Percentiles rank a stretch among this genome's conserved stretches.
Conservation (phyloP, 2,329 filamentous ascomycete species). For the Berkeleyomyces basicola region DNA sequence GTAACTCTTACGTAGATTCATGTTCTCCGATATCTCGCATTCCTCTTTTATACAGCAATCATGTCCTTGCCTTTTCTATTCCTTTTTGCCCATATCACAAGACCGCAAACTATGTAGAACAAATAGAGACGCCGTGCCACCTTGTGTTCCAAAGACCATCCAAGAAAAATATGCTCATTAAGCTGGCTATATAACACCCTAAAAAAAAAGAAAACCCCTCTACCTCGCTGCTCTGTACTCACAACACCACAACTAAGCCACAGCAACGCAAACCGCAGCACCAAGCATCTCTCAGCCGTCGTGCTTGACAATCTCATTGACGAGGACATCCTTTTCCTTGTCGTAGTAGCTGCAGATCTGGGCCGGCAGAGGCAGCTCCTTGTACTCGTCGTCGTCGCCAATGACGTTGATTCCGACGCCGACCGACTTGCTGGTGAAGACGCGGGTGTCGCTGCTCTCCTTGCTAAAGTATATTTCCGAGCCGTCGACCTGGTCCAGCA, state of each 20-base stretch:
- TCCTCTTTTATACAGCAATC: neutral
- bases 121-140: neutral
- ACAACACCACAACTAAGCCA: too few species aligned
- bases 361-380: conserved; percentile 72
- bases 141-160: neutral
- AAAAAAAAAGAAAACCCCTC: neutral
- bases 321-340: conserved; percentile 51
- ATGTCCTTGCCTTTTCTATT: neutral
- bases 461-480: conserved; percentile 75
- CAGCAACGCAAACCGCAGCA: neutral
- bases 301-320: conserved; percentile 93
- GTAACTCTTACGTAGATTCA: neutral
- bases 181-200: neutral
- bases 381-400: conserved; percentile 57
- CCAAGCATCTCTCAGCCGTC: conserved; percentile 40
- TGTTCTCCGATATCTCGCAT: neutral
- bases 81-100: neutral
- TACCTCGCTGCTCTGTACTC: too few species aligned
- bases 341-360: conserved; percentile 71
- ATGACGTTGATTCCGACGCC: conserved; percentile 79
- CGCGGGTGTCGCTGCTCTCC: conserved; percentile 59
- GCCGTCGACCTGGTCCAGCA: conserved; percentile 86
- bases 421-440: conserved; percentile 79
- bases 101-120: too few species aligned
- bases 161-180: neutral